Base-by-base conservation (phyloP, 352 stramenopile species). In the Phytophthora pistaciae region DNA sequence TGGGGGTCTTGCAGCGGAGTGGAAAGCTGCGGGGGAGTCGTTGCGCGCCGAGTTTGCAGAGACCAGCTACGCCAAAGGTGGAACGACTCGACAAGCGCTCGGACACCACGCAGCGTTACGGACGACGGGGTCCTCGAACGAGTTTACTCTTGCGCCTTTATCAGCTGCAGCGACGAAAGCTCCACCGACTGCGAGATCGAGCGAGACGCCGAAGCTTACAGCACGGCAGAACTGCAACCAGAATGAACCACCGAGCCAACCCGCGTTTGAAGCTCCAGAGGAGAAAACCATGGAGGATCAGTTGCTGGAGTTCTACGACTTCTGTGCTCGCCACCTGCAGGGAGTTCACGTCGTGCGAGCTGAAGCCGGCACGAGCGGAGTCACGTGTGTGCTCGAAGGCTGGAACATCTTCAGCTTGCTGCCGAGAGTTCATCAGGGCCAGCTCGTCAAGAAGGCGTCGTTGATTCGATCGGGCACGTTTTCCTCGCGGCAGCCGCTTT, bases 381-480 rank as follows among this genome's bases (percentile, higher is more conserved):
- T 93, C 21, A 82, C 79, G 3, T 82, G 86, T 20, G 60, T 83
- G 9, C 46, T 93, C 3, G 87, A 94, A 48, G 85, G 85, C 1
- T 91, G 81, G 78, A 91, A 93, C 54, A 14, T 91, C 14, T 88
- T 92, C 64, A 84, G 75, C 40, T 68, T 93, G 2, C 21, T 94
- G 27, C 85, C 87, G 1, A 83, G 79, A 18, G 73, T 87, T 38
- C 65, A 74, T 11, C 72, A 79, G 48, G 53, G 59, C 6, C 66
- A 78, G 29, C 52, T 68, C 3, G 65, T 25, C 0, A 71, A 71
- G 33, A 83, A 55, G 23, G 48, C 61, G 10, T 78, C 77, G 1
- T 50, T 90, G n/a, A 57, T 78, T n/a, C 78, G 74, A 33, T 83
- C 69, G 1, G 83, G 74, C 20, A 82, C 64, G 1, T 70, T 77